Percentiles rank a stretch among this genome's conserved stretches.
Evolutionary conservation across 225 moss, liverwort and hornwort genomes (phyloP).

Genomic region (Thuidium tamariscinum): DNA sequence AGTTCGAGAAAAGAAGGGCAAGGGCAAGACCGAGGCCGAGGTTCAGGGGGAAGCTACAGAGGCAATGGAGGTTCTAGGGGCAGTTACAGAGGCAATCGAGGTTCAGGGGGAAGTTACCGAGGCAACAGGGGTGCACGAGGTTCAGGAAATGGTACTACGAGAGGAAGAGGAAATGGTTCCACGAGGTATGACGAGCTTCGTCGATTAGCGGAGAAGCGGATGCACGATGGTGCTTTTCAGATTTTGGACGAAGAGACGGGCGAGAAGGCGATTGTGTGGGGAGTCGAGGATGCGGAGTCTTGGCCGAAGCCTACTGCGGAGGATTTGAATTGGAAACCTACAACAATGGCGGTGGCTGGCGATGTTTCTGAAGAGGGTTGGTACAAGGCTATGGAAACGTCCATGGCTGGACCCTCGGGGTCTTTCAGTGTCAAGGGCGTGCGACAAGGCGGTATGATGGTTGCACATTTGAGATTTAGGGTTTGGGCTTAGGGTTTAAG

Average conservation of each 20-base stretch:
- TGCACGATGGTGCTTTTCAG: conserved; percentile 71
- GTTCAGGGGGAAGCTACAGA: not conserved
- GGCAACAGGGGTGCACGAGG: not conserved
- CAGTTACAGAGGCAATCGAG: conserved; percentile 4
- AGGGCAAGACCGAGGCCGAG: not conserved
- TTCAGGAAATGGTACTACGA: not conserved
- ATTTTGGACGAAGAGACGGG: conserved; percentile 74
- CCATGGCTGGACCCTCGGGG: conserved; percentile 45
- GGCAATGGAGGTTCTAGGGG: not conserved
- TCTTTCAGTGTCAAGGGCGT: conserved; percentile 73
- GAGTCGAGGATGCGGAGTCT: conserved; percentile 53
- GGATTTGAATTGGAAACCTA: conserved; percentile 73
- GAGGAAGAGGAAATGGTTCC: conserved; percentile 11
- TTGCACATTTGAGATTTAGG: not conserved
- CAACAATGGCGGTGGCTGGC: conserved; percentile 54
- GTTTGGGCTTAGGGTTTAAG: not conserved
- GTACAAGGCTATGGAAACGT: conserved; percentile 70
- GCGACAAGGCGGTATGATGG: conserved; percentile 44
- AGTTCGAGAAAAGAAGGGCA: not conserved
- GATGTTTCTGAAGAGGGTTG: conserved; percentile 78
- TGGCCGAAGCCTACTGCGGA: conserved; percentile 47
- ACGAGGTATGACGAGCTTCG: conserved; percentile 27
- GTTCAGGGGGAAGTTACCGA: not conserved
- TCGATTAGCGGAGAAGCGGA: conserved; percentile 33
- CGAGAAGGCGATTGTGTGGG: conserved; percentile 89